Base-by-base conservation (phyloP, 2,329 filamentous ascomycete species). In the Exophiala spinifera region DNA sequence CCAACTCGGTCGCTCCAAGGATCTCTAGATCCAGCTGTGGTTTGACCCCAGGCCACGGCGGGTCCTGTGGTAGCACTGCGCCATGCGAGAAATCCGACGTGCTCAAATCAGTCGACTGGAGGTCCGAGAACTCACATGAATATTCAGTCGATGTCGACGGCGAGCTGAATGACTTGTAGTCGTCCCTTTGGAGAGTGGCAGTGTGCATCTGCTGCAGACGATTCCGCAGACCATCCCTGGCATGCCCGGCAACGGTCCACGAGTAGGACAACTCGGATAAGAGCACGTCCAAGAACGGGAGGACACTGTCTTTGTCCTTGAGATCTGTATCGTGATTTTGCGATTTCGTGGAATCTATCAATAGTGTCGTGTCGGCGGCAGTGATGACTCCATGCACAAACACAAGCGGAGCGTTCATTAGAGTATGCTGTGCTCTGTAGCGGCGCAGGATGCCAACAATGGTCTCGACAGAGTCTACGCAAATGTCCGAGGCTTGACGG, bases 391-490 rank as follows among this genome's bases (percentile, higher is more conserved):
- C 51, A 23, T 53, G 45, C 8, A 49, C 51, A 20, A 53, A 53
- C 4, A 19, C 28, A 6, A 53, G 20, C 14, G 51, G 45, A 10
- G 51, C 51, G 34, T 48, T 53, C 15, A 36, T 43, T 23, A 53
- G 25, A 6, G 51, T 36, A 36, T 53, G 36, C 28, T 49, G 45
- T 25, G 21, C 36, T 11, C 36, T 28, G 28, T 43, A 53, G 5
- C 51, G 51, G 15, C 51, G 44, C 15, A 53, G 3, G n/a, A 53
- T 53, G 11, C 37, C 37, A n/a, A 49, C 23, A 23, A 53, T 49
- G 6, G 44, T 49, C 25, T 49, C 44, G 23, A 53, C 17, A 14
- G 51, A 48, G 15, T n/a, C 25, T 17, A 48, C 45, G 31, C 51
- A 53, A 20, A 47, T 28, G 11, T 44, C 37, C 1, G 48, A 49